These are phyloP conservation scores for Cucumis melo DNA, from an alignment of 306 rosid species.

Conservation along the genomic window DNA sequence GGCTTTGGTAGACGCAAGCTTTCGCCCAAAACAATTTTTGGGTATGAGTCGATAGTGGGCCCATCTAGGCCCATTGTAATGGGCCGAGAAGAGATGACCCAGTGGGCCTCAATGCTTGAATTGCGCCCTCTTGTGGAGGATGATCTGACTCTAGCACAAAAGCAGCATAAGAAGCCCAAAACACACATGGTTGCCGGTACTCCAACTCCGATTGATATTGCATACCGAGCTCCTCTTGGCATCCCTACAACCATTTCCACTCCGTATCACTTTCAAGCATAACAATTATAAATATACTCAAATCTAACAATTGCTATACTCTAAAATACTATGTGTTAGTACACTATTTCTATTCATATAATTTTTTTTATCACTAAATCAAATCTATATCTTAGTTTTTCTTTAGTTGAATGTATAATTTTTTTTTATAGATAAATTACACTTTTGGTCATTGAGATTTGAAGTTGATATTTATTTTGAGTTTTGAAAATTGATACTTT, in stretches of 20 bases:
- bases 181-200: conserved; percentile 28
- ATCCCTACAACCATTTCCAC: conserved; percentile 24
- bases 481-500: too few species aligned
- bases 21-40: conserved; percentile 42
- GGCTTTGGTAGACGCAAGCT: conserved; percentile 28
- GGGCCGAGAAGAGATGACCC: conserved; percentile 17
- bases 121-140: not conserved
- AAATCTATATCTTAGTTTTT: too few species aligned
- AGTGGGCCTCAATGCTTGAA: conserved; percentile 24
- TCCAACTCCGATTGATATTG: conserved; percentile 31
- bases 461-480: too few species aligned
- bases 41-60: conserved; percentile 44
- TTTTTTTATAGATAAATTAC: too few species aligned
- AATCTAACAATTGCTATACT: too few species aligned
- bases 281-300: too few species aligned
- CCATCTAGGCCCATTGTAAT: conserved; percentile 31
- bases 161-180: conserved; percentile 25
- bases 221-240: conserved; percentile 28
- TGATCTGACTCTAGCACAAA: conserved; percentile 19
- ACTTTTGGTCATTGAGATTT: too few species aligned
- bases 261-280: too few species aligned
- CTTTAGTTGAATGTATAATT: too few species aligned
- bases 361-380: too few species aligned
- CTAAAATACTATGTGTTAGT: too few species aligned
- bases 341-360: too few species aligned